Evolutionary conservation across 2,329 filamentous ascomycete genomes (phyloP).

Genomic region (Lizonia empirigonia): DNA sequence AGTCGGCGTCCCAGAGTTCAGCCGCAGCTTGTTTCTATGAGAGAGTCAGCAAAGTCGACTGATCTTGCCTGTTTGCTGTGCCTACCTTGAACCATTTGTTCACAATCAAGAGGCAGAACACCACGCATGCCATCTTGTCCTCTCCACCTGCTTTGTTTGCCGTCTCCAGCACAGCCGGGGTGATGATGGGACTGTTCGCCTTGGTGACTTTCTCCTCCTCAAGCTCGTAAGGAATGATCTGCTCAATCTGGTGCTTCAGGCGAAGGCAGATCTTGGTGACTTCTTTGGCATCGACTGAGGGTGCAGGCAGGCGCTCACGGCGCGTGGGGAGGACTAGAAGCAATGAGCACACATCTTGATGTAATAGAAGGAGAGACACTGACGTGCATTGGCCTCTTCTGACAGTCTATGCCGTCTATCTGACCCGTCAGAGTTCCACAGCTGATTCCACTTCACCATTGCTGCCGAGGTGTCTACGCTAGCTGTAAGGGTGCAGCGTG

Average conservation of each 20-base stretch:
- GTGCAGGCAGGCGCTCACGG: slow-evolving; percentile 62
- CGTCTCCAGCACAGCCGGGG: slow-evolving; percentile 75
- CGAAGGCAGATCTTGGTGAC: slow-evolving; percentile 90
- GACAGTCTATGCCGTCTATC: slow-evolving; percentile 48
- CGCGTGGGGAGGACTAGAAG: slow-evolving; percentile 69
- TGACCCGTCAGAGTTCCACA: slow-evolving; percentile 46
- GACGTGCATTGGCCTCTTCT: slow-evolving; percentile 52
- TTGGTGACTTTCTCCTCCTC: slow-evolving; percentile 74
- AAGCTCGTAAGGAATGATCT: slow-evolving; percentile 88
- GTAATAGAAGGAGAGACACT: slow-evolving; percentile 13
- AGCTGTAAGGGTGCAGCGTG: not conserved
- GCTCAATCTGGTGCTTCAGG: slow-evolving; percentile 87
- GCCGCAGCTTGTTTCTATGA: slow-evolving; percentile 69
- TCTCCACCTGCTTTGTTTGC: slow-evolving; percentile 80
- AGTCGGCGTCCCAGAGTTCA: slow-evolving; percentile 91
- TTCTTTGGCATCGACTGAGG: slow-evolving; percentile 74
- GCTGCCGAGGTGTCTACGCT: slow-evolving; percentile 15
- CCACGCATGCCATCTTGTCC: slow-evolving; percentile 77
- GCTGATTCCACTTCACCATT: slow-evolving; percentile 49
- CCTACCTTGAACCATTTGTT: slow-evolving; percentile 71
- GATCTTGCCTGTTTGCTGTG: no score
- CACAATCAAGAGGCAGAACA: slow-evolving; percentile 79
- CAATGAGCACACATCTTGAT: not conserved
- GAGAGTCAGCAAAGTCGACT: not conserved
- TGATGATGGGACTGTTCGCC: slow-evolving; percentile 86